Base-by-base conservation (phyloP, 805 yeast species). In the Sugiyamaella boreocaroliniensis region DNA sequence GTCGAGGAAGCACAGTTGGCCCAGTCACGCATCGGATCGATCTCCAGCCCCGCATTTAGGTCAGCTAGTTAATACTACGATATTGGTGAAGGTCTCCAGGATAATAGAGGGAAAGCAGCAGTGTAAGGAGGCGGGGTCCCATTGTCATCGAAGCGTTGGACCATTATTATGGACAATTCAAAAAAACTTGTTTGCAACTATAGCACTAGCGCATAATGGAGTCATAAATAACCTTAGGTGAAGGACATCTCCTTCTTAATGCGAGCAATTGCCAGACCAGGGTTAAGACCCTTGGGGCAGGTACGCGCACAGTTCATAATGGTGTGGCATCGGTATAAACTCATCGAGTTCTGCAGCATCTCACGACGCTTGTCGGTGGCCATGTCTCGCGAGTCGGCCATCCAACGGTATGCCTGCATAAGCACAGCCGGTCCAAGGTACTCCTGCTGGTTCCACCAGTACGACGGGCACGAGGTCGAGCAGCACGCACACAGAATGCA, bases 401-500 rank as follows among this genome's bases (percentile, higher is more conserved):
- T 83, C 99, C 99, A 93, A 78, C 99, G 85, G 80, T 83, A 93
- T 52, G 98, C 97, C 79, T 93, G 99, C 97, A 93, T 87, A 71
- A 93, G 80, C 51, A 93, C 98, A 29, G 99, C 99, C 22, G 99
- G 99, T 53, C 99, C 99, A 64, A 93, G 77, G 75, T 93, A 93
- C 77, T 93, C 95, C 74, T 90, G 96, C 76, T 89, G 96, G 76
- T 93, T 93, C 99, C 99, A 93, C 99, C 99, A 93, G 80, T 93
- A 93, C 2, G 98, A 90, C 51, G 99, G 99, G 77, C 99, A 93
- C 16, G 98, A 84, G 49, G 99, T 93, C 37, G 97, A 90, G 74
- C 99, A 92, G 76, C 99, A 90, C 10, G 99, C 99, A 77, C 99
- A 92, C 68, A 92, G 77, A 65, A 92, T 92, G 78, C 99, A 92